Conservation (phyloP, 345 rosid species). For the Luvunga scandens region DNA sequence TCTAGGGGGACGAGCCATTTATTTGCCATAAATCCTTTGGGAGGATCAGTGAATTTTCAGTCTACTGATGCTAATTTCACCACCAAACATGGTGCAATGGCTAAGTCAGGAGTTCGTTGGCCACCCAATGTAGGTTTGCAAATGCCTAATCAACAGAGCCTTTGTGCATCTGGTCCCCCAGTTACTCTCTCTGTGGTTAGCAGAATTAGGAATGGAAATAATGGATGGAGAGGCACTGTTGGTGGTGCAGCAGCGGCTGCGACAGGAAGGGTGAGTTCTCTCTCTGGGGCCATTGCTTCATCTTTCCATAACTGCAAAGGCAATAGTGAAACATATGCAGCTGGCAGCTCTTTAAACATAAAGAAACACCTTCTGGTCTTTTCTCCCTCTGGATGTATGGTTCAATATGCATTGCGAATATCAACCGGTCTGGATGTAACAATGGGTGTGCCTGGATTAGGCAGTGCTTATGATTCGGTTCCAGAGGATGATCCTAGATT, state of each 20-base stretch:
- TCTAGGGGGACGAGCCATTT: slow-evolving; percentile 94
- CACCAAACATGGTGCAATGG: slow-evolving; percentile 26
- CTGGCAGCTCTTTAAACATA: slow-evolving; percentile 32
- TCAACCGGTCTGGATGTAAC: slow-evolving; percentile 38
- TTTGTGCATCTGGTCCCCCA: slow-evolving; percentile 51
- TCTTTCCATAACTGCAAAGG: slow-evolving; percentile 66
- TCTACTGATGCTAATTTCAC: slow-evolving; percentile 29
- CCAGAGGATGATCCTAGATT: slow-evolving; percentile 65
- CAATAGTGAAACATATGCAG: slow-evolving; percentile 27
- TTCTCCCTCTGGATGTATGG: slow-evolving; percentile 78
- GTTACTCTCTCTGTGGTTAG: slow-evolving; percentile 69
- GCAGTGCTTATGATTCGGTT: slow-evolving; percentile 42
- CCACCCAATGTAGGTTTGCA: slow-evolving; percentile 32
- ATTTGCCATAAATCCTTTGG: slow-evolving; percentile 69
- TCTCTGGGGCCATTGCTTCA: slow-evolving; percentile 73
- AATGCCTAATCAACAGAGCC: slow-evolving; percentile 31
- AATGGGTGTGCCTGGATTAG: slow-evolving; percentile 29
- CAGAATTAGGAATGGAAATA: slow-evolving; percentile 75
- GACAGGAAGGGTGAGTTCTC: slow-evolving; percentile 63
- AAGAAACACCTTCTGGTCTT: slow-evolving; percentile 75
- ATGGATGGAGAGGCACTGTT: slow-evolving; percentile 79
- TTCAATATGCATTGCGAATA: slow-evolving; percentile 58
- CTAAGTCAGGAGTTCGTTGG: slow-evolving; percentile 39
- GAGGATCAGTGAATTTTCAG: slow-evolving; percentile 46
- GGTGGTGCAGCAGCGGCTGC: slow-evolving; percentile 89